A percentile compares a stretch with the other conserved stretches of the same genome.
These are phyloP conservation scores for Biscogniauxia mediterranea DNA, from an alignment of 2,329 filamentous ascomycete species.

Conservation along the genomic window DNA sequence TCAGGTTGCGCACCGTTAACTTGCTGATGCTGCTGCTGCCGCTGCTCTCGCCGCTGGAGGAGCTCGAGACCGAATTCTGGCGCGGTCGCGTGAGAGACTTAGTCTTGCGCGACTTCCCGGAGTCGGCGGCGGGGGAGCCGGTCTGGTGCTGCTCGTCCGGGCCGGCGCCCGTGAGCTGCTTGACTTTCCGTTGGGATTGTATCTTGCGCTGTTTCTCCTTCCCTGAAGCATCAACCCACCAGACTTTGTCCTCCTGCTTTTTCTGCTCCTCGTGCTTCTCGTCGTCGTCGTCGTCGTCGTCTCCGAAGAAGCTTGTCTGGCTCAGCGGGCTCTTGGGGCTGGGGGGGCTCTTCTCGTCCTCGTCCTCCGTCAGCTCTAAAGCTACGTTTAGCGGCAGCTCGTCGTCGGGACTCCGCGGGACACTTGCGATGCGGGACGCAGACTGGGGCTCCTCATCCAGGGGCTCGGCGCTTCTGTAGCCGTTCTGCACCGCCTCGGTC, in stretches of 20 bases:
- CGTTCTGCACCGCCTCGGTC: slow-evolving; percentile 42
- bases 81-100: neutral
- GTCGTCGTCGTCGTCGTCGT: slow-evolving; percentile 14
- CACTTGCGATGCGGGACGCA: slow-evolving; percentile 8
- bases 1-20: slow-evolving; percentile 14
- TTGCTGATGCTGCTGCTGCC: neutral
- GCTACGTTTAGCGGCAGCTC: slow-evolving; percentile 19
- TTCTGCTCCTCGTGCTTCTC: neutral
- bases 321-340: slow-evolving; percentile 21
- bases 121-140: neutral
- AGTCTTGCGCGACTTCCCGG: too few relatives aligned
- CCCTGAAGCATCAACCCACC: slow-evolving; percentile 10
- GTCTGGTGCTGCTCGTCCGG: neutral
- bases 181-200: neutral
- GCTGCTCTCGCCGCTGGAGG: neutral
- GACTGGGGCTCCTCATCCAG: slow-evolving; percentile 30
- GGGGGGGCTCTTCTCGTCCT: slow-evolving; percentile 3
- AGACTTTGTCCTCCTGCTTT: slow-evolving; percentile 9
- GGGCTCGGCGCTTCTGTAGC: neutral
- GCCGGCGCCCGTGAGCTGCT: neutral
- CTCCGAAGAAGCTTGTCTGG: slow-evolving; percentile 20
- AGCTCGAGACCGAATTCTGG: neutral
- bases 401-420: slow-evolving; percentile 12
- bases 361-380: slow-evolving; percentile 7
- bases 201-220: slow-evolving; percentile 4